These are phyloP conservation scores for Stagonosporopsis tanaceti DNA, from an alignment of 2,329 filamentous ascomycete genomes.

Conservation along the genomic window DNA sequence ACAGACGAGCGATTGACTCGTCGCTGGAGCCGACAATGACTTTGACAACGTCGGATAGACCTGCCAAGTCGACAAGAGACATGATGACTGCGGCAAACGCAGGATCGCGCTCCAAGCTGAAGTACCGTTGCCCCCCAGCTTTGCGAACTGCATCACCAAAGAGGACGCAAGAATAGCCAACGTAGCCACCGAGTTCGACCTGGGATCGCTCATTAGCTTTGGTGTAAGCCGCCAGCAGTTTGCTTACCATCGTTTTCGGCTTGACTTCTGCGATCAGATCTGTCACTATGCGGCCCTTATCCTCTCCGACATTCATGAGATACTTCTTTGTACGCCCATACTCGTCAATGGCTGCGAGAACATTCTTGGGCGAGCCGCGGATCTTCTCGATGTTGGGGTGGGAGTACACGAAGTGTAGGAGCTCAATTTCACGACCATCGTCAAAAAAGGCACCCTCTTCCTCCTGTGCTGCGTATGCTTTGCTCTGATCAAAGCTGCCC, in stretches of 20 bases:
- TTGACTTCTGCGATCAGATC: slow-evolving; percentile 72
- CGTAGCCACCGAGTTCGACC: slow-evolving; percentile 81
- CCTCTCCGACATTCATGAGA: slow-evolving; percentile 81
- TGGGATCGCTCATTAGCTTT: slow-evolving; percentile 30
- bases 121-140: slow-evolving; percentile 71
- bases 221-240: background rate
- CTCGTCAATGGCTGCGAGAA: slow-evolving; percentile 75
- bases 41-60: slow-evolving; percentile 73
- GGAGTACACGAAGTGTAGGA: slow-evolving; percentile 73
- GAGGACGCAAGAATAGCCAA: slow-evolving; percentile 81
- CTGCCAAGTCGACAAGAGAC: slow-evolving; percentile 76
- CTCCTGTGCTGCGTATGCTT: slow-evolving; percentile 59
- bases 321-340: slow-evolving; percentile 72
- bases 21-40: slow-evolving; percentile 75
- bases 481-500: slow-evolving; percentile 50
- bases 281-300: slow-evolving; percentile 76
- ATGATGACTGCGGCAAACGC: slow-evolving; percentile 76
- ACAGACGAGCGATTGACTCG: slow-evolving; percentile 68
- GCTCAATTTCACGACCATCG: slow-evolving; percentile 76
- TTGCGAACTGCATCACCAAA: slow-evolving; percentile 73
- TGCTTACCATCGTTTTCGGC: slow-evolving; percentile 68
- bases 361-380: slow-evolving; percentile 67
- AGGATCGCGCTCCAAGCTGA: slow-evolving; percentile 75
- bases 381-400: slow-evolving; percentile 69
- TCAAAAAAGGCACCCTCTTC: slow-evolving; percentile 59